Conservation (phyloP, 2,329 filamentous ascomycete species). For the Fusarium mexicanum region DNA sequence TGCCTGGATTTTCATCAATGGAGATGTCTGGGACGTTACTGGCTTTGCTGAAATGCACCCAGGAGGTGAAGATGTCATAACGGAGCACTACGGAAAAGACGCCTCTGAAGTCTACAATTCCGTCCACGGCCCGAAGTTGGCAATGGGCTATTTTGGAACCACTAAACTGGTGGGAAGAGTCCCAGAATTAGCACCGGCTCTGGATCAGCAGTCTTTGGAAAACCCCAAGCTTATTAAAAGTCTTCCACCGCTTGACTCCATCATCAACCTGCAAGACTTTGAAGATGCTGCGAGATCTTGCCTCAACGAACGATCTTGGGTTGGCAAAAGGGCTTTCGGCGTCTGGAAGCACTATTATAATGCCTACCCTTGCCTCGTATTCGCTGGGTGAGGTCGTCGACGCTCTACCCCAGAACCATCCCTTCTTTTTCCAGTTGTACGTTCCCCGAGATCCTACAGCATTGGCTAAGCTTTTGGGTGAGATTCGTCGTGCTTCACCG, state of each 20-base stretch:
- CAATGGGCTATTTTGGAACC: neutral
- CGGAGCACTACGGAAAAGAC: neutral
- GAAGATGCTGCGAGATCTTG: neutral
- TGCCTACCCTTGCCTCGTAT: neutral
- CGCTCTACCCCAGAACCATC: neutral
- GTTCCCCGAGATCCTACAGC: neutral
- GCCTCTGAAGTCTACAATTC: neutral
- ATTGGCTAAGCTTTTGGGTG: neutral
- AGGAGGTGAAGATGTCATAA: neutral
- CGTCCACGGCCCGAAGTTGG: neutral
- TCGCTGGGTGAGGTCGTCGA: neutral
- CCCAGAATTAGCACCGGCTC: neutral
- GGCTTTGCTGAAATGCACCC: neutral
- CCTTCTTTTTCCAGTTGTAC: neutral
- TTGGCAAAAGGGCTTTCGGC: neutral
- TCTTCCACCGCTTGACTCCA: fast-evolving
- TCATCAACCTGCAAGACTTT: neutral
- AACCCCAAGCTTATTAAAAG: neutral
- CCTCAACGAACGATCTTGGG: neutral
- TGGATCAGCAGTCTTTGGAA: neutral
- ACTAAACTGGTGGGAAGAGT: neutral
- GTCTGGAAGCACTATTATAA: neutral
- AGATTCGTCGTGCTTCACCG: neutral
- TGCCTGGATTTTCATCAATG: neutral
- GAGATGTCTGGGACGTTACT: neutral